A percentile compares a stretch with the other conserved stretches of the same genome.
phyloP scores from a whole-genome alignment of 2,329 filamentous ascomycete genomes.

The Sarocladium strictum region DNA sequence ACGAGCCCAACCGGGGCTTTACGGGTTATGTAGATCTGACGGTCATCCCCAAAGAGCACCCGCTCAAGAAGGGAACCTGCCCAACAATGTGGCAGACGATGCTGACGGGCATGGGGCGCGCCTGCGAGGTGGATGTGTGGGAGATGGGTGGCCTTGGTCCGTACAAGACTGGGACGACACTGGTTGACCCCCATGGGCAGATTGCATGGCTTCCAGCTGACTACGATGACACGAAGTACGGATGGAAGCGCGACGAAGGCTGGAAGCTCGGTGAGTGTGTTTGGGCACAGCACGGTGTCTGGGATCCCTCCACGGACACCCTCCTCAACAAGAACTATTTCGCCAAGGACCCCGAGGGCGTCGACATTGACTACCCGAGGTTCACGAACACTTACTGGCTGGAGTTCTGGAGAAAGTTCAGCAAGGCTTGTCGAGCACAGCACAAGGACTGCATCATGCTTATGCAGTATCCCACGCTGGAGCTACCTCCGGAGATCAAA shows the following conservation, averaged over 20 bases:
- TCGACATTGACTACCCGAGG: slow-evolving; percentile 72
- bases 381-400: slow-evolving; percentile 93
- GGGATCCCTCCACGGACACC: slow-evolving; percentile 75
- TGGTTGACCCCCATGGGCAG: slow-evolving; percentile 85
- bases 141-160: slow-evolving; percentile 91
- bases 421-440: slow-evolving; percentile 64
- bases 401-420: slow-evolving; percentile 73
- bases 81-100: slow-evolving; percentile 94
- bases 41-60: slow-evolving; percentile 77
- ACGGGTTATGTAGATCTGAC: slow-evolving; percentile 79
- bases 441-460: slow-evolving; percentile 82
- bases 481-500: slow-evolving; percentile 84
- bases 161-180: slow-evolving; percentile 74
- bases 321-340: slow-evolving; percentile 87
- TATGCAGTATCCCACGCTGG: slow-evolving; percentile 85
- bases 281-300: slow-evolving; percentile 95
- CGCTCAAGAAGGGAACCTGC: slow-evolving; percentile 84
- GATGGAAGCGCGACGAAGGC: slow-evolving; percentile 77
- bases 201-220: slow-evolving; percentile 76
- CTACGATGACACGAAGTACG: slow-evolving; percentile 82
- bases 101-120: slow-evolving; percentile 81
- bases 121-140: slow-evolving; percentile 86
- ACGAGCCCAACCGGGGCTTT: slow-evolving; percentile 88
- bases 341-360: slow-evolving; percentile 67
- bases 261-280: slow-evolving; percentile 95